These are phyloP conservation scores for Pseudogymnoascus sp. DNA, from an alignment of 2,329 filamentous ascomycete genomes.

Conservation along the genomic window DNA sequence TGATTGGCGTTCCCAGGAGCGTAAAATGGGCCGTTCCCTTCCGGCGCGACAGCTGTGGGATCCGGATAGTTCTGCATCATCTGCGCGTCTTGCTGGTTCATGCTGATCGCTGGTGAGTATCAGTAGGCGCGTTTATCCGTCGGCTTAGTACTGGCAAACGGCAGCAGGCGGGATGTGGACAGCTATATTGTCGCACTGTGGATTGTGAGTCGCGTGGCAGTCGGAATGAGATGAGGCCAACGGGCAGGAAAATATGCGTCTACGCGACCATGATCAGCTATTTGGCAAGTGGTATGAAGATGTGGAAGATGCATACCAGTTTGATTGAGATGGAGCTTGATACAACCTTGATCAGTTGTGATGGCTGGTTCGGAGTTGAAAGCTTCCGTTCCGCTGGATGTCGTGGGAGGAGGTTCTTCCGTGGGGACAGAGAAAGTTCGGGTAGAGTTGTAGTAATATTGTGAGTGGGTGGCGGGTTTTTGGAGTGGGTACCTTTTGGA, in stretches of 20 bases:
- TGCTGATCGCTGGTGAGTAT: background rate
- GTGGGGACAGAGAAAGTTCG: conserved; percentile 4
- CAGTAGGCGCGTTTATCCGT: background rate
- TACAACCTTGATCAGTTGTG: background rate
- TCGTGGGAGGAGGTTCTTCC: conserved; percentile 8
- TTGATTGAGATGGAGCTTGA: conserved; percentile 1
- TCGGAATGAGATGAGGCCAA: background rate
- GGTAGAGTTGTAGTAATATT: background rate
- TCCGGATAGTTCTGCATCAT: conserved; percentile 26
- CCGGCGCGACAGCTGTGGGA: conserved; percentile 17
- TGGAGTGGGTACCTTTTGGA: background rate
- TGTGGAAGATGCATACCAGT: background rate
- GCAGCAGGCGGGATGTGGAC: background rate
- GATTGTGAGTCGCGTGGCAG: background rate
- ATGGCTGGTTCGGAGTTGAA: conserved; percentile 7
- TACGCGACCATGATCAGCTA: conserved; percentile 8
- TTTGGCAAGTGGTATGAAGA: background rate
- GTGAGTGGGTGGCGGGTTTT: background rate
- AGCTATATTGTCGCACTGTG: conserved; percentile 4
- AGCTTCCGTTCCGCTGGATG: conserved; percentile 7
- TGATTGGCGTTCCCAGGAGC: conserved; percentile 17
- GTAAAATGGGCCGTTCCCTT: conserved; percentile 22
- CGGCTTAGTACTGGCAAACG: background rate
- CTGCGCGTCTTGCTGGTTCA: conserved; percentile 20
- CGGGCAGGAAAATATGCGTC: background rate